phyloP scores from a whole-genome alignment of 371 early-diverging fungal species.

The Umbelopsis sp. region DNA sequence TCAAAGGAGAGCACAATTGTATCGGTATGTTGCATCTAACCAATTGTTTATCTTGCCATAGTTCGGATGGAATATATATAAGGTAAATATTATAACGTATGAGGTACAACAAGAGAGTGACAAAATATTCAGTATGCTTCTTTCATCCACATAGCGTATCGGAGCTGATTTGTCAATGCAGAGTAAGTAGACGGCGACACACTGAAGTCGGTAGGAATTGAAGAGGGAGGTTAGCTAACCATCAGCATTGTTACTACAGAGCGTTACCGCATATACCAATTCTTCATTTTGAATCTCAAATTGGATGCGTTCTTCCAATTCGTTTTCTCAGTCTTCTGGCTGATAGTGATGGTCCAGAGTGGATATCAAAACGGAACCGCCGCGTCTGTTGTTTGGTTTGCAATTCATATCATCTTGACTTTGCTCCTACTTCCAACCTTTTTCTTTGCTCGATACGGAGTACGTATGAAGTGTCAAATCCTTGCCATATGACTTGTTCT shows the following conservation, averaged over 20 bases:
- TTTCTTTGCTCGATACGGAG: conserved; percentile 41
- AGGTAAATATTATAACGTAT: conserved; percentile 1
- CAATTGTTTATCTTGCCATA: neutral
- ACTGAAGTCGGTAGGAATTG: neutral
- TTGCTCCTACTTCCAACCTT: conserved; percentile 40
- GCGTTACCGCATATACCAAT: conserved; percentile 39
- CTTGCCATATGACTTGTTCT: neutral
- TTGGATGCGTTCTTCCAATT: conserved; percentile 54
- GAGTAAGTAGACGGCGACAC: conserved; percentile 24
- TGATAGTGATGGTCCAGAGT: conserved; percentile 50
- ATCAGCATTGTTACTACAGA: conserved; percentile 17
- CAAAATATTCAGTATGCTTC: neutral
- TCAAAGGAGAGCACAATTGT: neutral
- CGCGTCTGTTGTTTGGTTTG: conserved; percentile 37
- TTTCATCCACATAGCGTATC: conserved; percentile 21
- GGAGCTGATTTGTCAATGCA: conserved; percentile 49
- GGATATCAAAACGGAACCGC: conserved; percentile 32
- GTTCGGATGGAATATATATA: conserved; percentile 54
- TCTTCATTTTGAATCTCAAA: conserved; percentile 43
- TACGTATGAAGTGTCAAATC: conserved; percentile 5
- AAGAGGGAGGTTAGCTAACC: too few species aligned
- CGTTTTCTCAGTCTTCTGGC: conserved; percentile 49
- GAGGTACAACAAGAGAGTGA: neutral
- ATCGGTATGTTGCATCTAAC: neutral
- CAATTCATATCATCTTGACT: conserved; percentile 44